These are phyloP conservation scores for Tylopilus subfusipes DNA, from an alignment of 768 basidiomycete species.

Conservation along the genomic window DNA sequence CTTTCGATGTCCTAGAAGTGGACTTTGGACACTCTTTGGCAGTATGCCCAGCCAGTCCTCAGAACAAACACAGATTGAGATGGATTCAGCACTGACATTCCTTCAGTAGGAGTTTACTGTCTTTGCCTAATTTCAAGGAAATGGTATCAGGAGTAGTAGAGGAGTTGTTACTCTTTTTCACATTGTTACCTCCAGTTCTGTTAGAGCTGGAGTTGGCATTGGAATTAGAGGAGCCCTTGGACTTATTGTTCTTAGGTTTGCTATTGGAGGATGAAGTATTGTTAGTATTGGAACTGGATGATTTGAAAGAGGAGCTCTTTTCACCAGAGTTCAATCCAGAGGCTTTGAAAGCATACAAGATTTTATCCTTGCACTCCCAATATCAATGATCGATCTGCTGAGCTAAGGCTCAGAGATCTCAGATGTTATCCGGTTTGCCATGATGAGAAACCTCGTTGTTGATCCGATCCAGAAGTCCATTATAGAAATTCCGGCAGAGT, in stretches of 20 bases:
- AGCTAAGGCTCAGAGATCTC: fast-evolving
- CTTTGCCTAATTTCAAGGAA: background rate
- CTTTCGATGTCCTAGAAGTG: too few relatives aligned
- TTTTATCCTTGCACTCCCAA: background rate
- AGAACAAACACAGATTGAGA: too few relatives aligned
- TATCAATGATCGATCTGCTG: background rate
- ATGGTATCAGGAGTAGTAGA: background rate
- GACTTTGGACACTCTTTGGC: background rate
- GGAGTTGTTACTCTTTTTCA: background rate
- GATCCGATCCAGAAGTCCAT: background rate
- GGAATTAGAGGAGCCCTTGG: background rate
- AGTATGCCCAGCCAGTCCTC: background rate
- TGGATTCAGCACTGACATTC: too few relatives aligned
- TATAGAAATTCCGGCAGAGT: background rate
- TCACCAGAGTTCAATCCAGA: too few relatives aligned
- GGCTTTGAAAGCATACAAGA: background rate
- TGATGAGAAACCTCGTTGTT: background rate
- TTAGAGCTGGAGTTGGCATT: background rate
- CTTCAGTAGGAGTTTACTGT: background rate
- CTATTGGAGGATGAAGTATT: background rate
- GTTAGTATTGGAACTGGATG: background rate
- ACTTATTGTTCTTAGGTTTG: background rate
- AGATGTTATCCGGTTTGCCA: background rate
- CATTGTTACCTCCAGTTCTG: background rate
- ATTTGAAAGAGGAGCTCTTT: background rate